These are phyloP conservation scores for Trypanosoma mega DNA, from an alignment of 208 protist genomes.

Conservation along the genomic window DNA sequence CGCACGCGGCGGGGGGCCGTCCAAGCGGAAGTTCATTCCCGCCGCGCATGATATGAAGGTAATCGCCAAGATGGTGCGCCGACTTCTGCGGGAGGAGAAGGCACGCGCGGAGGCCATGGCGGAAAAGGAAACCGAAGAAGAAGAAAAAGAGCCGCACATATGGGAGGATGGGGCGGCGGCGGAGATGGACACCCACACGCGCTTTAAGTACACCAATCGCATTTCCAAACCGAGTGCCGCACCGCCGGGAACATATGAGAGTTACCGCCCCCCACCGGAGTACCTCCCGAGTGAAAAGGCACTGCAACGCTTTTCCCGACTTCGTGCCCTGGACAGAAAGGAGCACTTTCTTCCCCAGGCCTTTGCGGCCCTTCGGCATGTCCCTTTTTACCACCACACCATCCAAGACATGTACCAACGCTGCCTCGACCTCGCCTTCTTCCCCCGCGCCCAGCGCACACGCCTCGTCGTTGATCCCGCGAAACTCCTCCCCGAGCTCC, in stretches of 20 bases:
- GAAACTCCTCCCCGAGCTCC: conserved; percentile 97
- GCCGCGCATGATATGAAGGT: conserved; percentile 89
- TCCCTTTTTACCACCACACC: conserved; percentile 95
- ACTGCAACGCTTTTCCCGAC: conserved; percentile 80
- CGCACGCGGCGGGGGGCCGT: conserved; percentile 76
- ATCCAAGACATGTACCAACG: conserved; percentile 98
- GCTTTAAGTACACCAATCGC: conserved; percentile 88
- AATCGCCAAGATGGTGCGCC: conserved; percentile 89
- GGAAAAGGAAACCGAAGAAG: conserved; percentile 20
- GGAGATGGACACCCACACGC: conserved; percentile 85
- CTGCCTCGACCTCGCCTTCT: conserved; percentile 99
- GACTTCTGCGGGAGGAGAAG: conserved; percentile 55
- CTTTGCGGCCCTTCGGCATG: conserved; percentile 92
- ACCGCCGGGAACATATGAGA: conserved; percentile 94
- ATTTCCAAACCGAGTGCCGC: conserved; percentile 74
- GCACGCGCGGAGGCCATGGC: conserved; percentile 13
- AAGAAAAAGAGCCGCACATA: conserved; percentile 28
- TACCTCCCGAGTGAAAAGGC: conserved; percentile 95
- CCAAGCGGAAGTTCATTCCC: conserved; percentile 85
- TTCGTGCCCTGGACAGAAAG: conserved; percentile 90
- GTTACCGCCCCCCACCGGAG: conserved; percentile 98
- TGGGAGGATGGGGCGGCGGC: conserved; percentile 36
- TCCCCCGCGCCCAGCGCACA: conserved; percentile 91
- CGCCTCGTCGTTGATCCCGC: conserved; percentile 94
- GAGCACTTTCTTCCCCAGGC: conserved; percentile 93